Evolutionary conservation across 2,329 filamentous ascomycete species (phyloP).

Genomic region (Polytolypa hystricis): DNA sequence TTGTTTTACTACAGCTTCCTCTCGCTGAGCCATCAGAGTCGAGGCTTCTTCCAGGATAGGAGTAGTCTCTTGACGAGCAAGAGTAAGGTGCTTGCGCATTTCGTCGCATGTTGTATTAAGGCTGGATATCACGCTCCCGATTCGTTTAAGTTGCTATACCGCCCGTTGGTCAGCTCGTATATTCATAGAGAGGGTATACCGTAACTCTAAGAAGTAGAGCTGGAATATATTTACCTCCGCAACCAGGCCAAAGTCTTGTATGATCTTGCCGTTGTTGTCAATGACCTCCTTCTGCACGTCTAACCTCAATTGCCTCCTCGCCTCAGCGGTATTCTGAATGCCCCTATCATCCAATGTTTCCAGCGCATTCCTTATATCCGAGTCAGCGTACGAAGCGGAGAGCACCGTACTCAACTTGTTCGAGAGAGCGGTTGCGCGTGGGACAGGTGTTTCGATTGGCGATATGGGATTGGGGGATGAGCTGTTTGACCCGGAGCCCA

Average conservation of each 20-base stretch:
- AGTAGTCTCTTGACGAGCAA: slow-evolving; percentile 63
- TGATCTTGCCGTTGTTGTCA: slow-evolving; percentile 78
- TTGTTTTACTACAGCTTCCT: slow-evolving; percentile 68
- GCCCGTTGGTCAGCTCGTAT: slow-evolving; percentile 7
- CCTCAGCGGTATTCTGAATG: slow-evolving; percentile 63
- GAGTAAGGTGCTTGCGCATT: slow-evolving; percentile 65
- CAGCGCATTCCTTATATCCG: slow-evolving; percentile 79
- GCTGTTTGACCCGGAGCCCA: slow-evolving; percentile 6
- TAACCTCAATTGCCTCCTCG: slow-evolving; percentile 65
- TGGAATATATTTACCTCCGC: slow-evolving; percentile 62
- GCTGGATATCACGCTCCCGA: slow-evolving; percentile 65
- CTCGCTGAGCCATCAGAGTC: slow-evolving; percentile 59
- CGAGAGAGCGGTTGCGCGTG: slow-evolving; percentile 54
- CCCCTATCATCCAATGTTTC: slow-evolving; percentile 62
- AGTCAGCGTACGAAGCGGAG: slow-evolving; percentile 83
- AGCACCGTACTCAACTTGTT: slow-evolving; percentile 75
- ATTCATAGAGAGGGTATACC: no score
- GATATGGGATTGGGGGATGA: slow-evolving; percentile 3
- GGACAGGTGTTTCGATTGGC: slow-evolving; percentile 1
- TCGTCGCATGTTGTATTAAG: slow-evolving; percentile 70
- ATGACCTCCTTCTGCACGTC: slow-evolving; percentile 88
- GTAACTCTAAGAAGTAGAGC: no score
- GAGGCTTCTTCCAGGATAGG: slow-evolving; percentile 69
- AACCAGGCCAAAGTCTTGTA: slow-evolving; percentile 78
- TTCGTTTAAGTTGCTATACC: slow-evolving; percentile 68